Conservation (phyloP, 2,329 filamentous ascomycete species). For the Ophiostoma ulmi region DNA sequence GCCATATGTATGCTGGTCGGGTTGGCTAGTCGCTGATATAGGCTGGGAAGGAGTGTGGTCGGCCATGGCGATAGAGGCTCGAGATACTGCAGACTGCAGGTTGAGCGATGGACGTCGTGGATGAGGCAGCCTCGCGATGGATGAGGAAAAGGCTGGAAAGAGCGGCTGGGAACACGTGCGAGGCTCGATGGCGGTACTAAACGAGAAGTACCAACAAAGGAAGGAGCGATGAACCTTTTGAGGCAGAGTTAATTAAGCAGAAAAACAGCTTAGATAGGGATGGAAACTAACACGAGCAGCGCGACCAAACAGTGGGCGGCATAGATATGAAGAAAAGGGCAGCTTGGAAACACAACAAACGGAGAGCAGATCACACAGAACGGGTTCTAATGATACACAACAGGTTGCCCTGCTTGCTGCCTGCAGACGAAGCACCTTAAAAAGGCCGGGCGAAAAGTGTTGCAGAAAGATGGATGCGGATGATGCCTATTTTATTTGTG, state of each 20-base stretch:
- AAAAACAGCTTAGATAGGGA: neutral
- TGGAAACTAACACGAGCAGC: neutral
- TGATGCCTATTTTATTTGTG: neutral
- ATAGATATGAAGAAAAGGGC: neutral
- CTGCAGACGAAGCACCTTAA: constrained; percentile 2
- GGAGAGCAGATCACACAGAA: neutral
- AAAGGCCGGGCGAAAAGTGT: neutral
- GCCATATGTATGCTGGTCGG: constrained; percentile 51
- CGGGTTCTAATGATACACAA: neutral
- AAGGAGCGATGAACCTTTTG: constrained; percentile 6
- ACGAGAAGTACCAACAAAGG: neutral
- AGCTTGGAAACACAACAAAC: neutral
- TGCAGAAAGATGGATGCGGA: neutral
- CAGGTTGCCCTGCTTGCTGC: neutral
- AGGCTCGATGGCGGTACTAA: neutral
- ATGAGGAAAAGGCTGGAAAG: neutral
- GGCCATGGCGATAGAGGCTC: neutral
- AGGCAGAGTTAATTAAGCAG: neutral
- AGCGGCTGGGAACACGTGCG: neutral
- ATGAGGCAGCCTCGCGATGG: neutral
- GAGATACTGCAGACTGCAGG: neutral
- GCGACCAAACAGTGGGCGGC: neutral
- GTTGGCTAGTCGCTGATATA: neutral
- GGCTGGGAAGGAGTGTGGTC: neutral
- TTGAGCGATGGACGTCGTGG: neutral